Conservation (phyloP, 805 yeast species). For the Ogataea ramenticola region DNA sequence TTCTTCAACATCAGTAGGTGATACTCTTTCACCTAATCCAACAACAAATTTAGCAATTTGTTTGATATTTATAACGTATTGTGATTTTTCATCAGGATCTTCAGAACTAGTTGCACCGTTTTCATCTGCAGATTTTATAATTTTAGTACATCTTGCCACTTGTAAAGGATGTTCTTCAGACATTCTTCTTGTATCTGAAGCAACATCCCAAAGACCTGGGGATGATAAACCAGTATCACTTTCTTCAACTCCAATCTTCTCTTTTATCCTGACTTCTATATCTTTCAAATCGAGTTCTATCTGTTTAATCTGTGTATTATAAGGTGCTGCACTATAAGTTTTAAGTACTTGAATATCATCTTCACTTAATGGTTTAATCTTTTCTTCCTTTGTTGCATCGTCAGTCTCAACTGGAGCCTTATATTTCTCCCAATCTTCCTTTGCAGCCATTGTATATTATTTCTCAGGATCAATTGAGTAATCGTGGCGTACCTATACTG, state of each 20-base stretch:
- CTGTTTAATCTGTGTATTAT: slow-evolving; percentile 70
- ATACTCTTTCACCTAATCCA: slow-evolving; percentile 90
- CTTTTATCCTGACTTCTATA: slow-evolving; percentile 82
- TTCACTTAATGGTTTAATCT: slow-evolving; percentile 82
- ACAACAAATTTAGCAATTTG: slow-evolving; percentile 98
- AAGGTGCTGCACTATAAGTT: slow-evolving; percentile 97
- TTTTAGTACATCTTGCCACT: slow-evolving; percentile 98
- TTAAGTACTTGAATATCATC: slow-evolving; percentile 96
- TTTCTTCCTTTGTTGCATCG: slow-evolving; percentile 52
- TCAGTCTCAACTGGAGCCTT: slow-evolving; percentile 72
- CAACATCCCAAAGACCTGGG: slow-evolving; percentile 95
- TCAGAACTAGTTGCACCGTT: slow-evolving; percentile 19
- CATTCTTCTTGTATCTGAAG: slow-evolving; percentile 92
- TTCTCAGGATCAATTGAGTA: background rate
- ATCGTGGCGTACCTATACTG: too few species aligned
- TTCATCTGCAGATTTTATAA: slow-evolving; percentile 58
- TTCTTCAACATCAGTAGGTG: slow-evolving; percentile 98
- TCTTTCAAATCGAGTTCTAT: slow-evolving; percentile 83
- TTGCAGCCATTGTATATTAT: slow-evolving; percentile 68
- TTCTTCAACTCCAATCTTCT: slow-evolving; percentile 89
- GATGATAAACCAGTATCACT: slow-evolving; percentile 97
- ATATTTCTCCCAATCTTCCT: slow-evolving; percentile 98
- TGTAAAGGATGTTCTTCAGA: slow-evolving; percentile 92
- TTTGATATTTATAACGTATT: slow-evolving; percentile 93
- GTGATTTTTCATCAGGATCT: slow-evolving; percentile 64